Conservation (phyloP, 768 basidiomycete species). For the Podaxis sp. region DNA sequence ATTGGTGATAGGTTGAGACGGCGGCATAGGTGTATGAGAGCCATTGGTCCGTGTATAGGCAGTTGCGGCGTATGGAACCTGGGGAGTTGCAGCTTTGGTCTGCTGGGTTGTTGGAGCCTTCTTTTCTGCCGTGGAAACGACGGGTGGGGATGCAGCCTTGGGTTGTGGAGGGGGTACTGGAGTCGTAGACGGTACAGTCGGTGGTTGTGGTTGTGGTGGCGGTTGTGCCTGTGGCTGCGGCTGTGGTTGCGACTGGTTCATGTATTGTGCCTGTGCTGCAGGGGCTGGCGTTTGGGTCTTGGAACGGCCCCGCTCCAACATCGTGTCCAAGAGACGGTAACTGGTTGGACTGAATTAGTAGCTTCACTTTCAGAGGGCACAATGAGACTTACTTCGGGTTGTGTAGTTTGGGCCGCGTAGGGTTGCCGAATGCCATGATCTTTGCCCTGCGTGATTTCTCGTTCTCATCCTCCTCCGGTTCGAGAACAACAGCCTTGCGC, state of each 20-base stretch:
- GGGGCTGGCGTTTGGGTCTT: constrained; percentile 22
- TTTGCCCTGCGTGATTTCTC: constrained; percentile 70
- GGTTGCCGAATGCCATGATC: constrained; percentile 78
- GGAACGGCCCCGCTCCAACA: constrained; percentile 19
- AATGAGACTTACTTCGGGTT: constrained; percentile 41
- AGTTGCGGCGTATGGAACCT: constrained; percentile 22
- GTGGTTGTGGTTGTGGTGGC: constrained; percentile 18
- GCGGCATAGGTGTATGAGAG: constrained; percentile 30
- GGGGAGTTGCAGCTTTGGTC: constrained; percentile 21
- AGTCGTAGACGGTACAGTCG: constrained; percentile 12
- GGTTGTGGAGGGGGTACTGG: constrained; percentile 22
- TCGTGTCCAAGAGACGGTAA: constrained; percentile 54
- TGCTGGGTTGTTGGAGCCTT: constrained; percentile 18
- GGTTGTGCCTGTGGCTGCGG: constrained; percentile 20
- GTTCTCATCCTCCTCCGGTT: constrained; percentile 72
- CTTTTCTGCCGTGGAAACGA: constrained; percentile 25
- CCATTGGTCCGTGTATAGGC: constrained; percentile 25
- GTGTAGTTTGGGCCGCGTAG: constrained; percentile 43
- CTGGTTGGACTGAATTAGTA: constrained; percentile 24
- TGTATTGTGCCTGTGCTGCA: constrained; percentile 26
- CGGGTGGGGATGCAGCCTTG: constrained; percentile 24
- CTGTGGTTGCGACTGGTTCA: constrained; percentile 16
- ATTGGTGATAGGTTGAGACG: constrained; percentile 23
- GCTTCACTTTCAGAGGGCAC: background rate
- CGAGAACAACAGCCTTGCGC: constrained; percentile 65